phyloP scores from a whole-genome alignment of 192 early-diverging fungal genomes.

The Ambispora gerdemannii region DNA sequence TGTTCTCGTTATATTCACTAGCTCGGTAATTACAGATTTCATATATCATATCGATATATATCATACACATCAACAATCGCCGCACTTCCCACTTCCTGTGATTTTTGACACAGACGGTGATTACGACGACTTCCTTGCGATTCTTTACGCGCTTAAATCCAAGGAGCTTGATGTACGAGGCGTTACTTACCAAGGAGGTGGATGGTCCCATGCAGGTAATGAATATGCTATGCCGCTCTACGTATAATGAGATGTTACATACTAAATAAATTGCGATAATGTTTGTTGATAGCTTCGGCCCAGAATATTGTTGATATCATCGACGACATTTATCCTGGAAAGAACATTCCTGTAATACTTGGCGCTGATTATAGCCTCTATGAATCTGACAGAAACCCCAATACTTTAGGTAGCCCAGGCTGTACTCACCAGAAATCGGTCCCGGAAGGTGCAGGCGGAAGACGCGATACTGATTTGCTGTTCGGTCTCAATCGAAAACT shows the following conservation, averaged over 20 bases:
- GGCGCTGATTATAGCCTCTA: neutral
- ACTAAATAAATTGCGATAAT: neutral
- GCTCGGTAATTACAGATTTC: neutral
- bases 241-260: neutral
- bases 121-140: neutral
- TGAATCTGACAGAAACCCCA: neutral
- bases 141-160: neutral
- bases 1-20: neutral
- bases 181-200: neutral
- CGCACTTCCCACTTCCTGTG: neutral
- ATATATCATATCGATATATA: neutral
- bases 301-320: conserved; percentile 2
- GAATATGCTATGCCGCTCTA: neutral
- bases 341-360: neutral
- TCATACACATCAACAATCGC: too few relatives aligned
- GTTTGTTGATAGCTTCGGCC: neutral
- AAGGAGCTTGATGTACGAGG: conserved; percentile 1
- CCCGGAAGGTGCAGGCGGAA: neutral
- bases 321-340: neutral
- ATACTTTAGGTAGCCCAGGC: neutral
- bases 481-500: neutral
- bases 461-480: neutral
- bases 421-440: neutral
- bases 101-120: neutral
- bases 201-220: conserved; percentile 1